phyloP scores from a whole-genome alignment of 2,329 filamentous ascomycete genomes.

The Cordyceps farinosa region DNA sequence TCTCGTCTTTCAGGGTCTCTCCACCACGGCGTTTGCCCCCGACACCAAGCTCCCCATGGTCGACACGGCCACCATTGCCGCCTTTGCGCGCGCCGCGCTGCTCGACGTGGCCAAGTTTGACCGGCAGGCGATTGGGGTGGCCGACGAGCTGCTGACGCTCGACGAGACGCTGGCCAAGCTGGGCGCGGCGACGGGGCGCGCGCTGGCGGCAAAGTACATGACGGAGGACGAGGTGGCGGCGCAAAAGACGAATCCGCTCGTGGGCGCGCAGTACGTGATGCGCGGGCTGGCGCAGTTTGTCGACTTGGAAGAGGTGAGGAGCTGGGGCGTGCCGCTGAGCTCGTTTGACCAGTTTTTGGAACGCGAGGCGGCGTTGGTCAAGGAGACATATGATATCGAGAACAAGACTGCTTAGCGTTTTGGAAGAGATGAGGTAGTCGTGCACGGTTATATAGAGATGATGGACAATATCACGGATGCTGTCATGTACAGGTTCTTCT shows the following conservation, averaged over 20 bases:
- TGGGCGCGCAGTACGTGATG: conserved; percentile 36
- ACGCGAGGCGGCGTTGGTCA: conserved; percentile 34
- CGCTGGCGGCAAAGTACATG: conserved; percentile 37
- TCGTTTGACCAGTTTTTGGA: conserved; percentile 41
- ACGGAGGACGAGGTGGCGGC: conserved; percentile 39
- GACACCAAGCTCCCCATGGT: conserved; percentile 40
- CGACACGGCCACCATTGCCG: conserved; percentile 46
- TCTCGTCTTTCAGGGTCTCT: conserved; percentile 36
- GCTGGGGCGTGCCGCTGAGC: conserved; percentile 39
- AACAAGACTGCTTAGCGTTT: too few relatives aligned
- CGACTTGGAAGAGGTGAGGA: conserved; percentile 33
- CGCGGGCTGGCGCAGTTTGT: conserved; percentile 34
- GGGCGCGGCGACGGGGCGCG: conserved; percentile 30
- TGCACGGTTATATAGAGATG: too few relatives aligned
- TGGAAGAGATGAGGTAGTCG: too few relatives aligned
- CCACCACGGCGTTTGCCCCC: conserved; percentile 33
- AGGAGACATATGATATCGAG: conserved; percentile 26
- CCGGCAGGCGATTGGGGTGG: conserved; percentile 38
- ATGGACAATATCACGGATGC: too few relatives aligned
- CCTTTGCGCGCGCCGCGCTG: conserved; percentile 42
- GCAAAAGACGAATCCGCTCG: conserved; percentile 36
- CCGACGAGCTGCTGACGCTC: conserved; percentile 36
- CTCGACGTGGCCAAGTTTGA: conserved; percentile 39
- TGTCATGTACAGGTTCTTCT: too few relatives aligned
- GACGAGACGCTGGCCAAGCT: conserved; percentile 37